Base-by-base conservation (phyloP, 1,284 basidiomycete genomes). In the Fomitopsis pinicola region DNA sequence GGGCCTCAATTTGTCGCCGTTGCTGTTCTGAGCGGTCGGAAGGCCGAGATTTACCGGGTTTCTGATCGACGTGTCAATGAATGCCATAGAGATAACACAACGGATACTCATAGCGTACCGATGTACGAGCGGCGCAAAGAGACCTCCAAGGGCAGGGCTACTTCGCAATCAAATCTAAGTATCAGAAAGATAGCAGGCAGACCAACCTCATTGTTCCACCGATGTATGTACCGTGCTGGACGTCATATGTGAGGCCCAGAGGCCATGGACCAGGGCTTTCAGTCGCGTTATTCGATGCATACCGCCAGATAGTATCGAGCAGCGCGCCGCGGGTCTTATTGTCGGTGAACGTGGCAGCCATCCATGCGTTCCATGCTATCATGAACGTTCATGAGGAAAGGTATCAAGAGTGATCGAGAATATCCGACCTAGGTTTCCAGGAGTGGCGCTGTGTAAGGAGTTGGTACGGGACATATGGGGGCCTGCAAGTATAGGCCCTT, bases 331-430 rank as follows among this genome's bases (percentile, higher is more conserved):
- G 67, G 3, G 67, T 61, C 26, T 42, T 52, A 9, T 57, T 36
- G 54, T 70, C 66, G 10, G 57, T 60, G 7, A n/a, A 6, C 2
- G 64, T 66, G 14, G 68, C 68, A 2, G 72, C 67, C 2, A 69
- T 65, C 58, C 71, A 69, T 42, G 69, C 14, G 1, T 55, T 62
- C 72, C 72, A 72, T 3, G 67, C 72, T 71, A 33, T 10, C 3
- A 7, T 45, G 17, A 52, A 9, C 2, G 12, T 42, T 7, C 15
- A 38, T 26, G 3, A 54, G 28, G 38, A 26, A 12, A 19, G 22
- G 1, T 22, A 22, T 15, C 7, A 35, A 42, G 30, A 22, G 12
- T 36, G 22, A 12, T 6, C 17, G 14, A 8, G 36, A 5, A 40
- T 12, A 9, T n/a, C 35, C 14, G 10, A 62, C 48, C 33, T 10